Evolutionary conservation across 2,329 filamentous ascomycete genomes (phyloP).

Genomic region (Shiraia sp.): DNA sequence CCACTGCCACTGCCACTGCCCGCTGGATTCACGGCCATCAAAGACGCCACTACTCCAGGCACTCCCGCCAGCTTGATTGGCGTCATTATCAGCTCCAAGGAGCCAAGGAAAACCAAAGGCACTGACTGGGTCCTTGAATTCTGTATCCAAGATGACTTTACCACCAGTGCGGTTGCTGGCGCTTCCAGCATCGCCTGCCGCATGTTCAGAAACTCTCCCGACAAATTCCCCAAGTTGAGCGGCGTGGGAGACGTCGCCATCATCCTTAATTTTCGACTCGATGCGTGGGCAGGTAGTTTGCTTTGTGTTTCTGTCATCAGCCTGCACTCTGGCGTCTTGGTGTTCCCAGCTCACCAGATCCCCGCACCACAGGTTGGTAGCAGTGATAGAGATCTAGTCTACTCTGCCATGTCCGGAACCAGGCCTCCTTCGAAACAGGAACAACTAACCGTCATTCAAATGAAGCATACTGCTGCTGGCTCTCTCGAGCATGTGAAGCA

Average conservation of each 20-base stretch:
- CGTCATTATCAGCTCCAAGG: slow-evolving; percentile 68
- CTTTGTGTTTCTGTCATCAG: slow-evolving; percentile 13
- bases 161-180: slow-evolving; percentile 12
- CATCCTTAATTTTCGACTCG: slow-evolving; percentile 48
- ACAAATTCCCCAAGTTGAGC: slow-evolving; percentile 49
- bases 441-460: slow-evolving; percentile 27
- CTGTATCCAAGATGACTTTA: slow-evolving; percentile 45
- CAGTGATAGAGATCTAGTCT: slow-evolving; percentile 15
- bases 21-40: slow-evolving; percentile 51
- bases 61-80: slow-evolving; percentile 66
- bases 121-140: slow-evolving; percentile 53
- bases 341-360: slow-evolving; percentile 23
- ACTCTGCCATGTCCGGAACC: slow-evolving; percentile 4
- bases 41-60: slow-evolving; percentile 39
- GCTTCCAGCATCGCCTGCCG: slow-evolving; percentile 24
- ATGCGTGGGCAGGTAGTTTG: slow-evolving; percentile 16
- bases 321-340: slow-evolving; percentile 6
- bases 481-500: slow-evolving; percentile 17
- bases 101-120: slow-evolving; percentile 55
- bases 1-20: slow-evolving; percentile 17
- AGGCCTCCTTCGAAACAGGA: slow-evolving; percentile 17
- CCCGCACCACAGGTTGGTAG: slow-evolving; percentile 20
- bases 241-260: slow-evolving; percentile 67
- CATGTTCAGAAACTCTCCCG: slow-evolving; percentile 22
- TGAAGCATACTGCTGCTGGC: slow-evolving; percentile 26